Evolutionary conservation across 306 rosid species (phyloP).

Genomic region (Quercus bicolor): DNA sequence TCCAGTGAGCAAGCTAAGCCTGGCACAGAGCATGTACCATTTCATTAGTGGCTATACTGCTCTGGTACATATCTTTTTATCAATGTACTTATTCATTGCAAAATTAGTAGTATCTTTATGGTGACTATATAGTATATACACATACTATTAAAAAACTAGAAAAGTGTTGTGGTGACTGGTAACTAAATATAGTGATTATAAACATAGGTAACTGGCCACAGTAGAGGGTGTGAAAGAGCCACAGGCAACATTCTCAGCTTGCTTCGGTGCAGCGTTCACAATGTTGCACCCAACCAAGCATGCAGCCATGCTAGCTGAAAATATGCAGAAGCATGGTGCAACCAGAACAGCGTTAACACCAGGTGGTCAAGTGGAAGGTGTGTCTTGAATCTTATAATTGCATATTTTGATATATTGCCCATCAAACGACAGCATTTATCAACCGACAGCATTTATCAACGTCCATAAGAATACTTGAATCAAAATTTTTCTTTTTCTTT

Average conservation of each 20-base stretch:
- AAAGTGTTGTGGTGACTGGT: no score
- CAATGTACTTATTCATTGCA: not conserved
- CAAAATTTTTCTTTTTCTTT: not conserved
- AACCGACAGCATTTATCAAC: not conserved
- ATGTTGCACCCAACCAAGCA: slow-evolving; percentile 88
- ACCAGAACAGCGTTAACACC: slow-evolving; percentile 90
- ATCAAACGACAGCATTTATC: not conserved
- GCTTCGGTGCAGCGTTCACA: slow-evolving; percentile 89
- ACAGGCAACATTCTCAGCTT: slow-evolving; percentile 85
- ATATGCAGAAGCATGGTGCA: slow-evolving; percentile 85
- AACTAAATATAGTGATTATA: no score
- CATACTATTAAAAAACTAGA: no score
- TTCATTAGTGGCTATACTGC: slow-evolving; percentile 94
- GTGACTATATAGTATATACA: no score
- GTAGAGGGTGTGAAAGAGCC: slow-evolving; percentile 95
- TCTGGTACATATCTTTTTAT: slow-evolving; percentile 41
- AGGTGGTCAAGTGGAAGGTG: slow-evolving; percentile 93
- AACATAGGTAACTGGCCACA: slow-evolving; percentile 69
- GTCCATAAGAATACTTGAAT: not conserved
- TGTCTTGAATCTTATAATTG: not conserved
- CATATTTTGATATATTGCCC: no score
- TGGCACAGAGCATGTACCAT: slow-evolving; percentile 93
- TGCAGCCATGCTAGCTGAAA: slow-evolving; percentile 91
- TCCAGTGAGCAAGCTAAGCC: slow-evolving; percentile 76
- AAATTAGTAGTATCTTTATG: not conserved